These are phyloP conservation scores for Dictyophora rubrovolvata DNA, from an alignment of 768 basidiomycete species.

Conservation along the genomic window DNA sequence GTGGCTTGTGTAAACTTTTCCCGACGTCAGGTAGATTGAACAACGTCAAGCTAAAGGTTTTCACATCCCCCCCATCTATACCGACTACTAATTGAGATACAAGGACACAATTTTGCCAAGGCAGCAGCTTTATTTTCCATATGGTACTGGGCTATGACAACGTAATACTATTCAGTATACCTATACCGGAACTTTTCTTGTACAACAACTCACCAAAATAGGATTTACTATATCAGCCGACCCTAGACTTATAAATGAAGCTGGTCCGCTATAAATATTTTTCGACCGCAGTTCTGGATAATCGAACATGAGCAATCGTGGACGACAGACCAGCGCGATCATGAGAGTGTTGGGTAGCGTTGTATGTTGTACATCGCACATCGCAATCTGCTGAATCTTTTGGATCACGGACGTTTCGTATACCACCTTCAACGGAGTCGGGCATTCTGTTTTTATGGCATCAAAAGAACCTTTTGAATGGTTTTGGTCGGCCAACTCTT, in stretches of 20 bases:
- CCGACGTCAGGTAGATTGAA: background rate
- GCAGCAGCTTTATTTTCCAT: background rate
- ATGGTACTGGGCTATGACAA: background rate
- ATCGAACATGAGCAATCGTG: background rate
- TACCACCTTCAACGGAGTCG: background rate
- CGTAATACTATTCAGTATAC: background rate
- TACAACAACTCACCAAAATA: background rate
- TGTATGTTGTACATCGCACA: background rate
- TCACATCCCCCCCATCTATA: background rate
- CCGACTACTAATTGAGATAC: background rate
- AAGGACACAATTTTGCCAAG: background rate
- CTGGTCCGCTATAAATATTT: background rate
- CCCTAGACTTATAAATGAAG: background rate
- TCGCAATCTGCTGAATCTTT: background rate
- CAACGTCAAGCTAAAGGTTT: background rate
- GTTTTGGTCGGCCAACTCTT: background rate
- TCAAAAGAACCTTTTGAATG: background rate
- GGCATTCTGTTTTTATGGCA: background rate
- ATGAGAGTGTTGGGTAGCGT: background rate
- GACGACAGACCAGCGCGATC: background rate
- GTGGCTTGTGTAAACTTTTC: background rate
- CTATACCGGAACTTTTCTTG: background rate
- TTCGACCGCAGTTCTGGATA: background rate
- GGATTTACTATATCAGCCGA: background rate
- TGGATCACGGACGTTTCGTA: background rate